Evolutionary conservation across 495 filamentous ascomycete genomes (phyloP).

Genomic region (Penicillium simplicissimum): DNA sequence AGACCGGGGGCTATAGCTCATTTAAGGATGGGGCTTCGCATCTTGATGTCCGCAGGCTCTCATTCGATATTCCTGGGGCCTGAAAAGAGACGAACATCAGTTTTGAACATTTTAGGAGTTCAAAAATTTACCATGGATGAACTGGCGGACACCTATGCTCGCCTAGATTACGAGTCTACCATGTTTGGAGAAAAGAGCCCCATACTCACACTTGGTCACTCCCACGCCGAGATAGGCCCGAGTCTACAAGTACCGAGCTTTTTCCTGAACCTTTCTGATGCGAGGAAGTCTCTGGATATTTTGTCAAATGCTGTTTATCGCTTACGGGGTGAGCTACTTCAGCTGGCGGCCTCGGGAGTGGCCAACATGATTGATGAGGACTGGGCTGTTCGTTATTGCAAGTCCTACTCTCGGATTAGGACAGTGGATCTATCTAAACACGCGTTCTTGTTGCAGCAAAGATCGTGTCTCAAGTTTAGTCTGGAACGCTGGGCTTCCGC

Average conservation of each 20-base stretch:
- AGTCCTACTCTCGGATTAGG: background rate
- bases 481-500: background rate
- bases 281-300: background rate
- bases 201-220: background rate
- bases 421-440: background rate
- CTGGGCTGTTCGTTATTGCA: background rate
- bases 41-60: background rate
- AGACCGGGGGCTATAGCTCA: background rate
- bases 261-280: background rate
- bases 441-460: background rate
- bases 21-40: background rate
- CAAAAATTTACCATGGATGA: background rate
- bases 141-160: background rate
- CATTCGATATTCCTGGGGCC: background rate
- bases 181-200: background rate
- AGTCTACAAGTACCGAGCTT: background rate
- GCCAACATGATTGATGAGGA: background rate
- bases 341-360: background rate
- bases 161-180: background rate
- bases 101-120: background rate
- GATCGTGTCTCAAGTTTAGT: background rate
- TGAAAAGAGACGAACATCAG: background rate
- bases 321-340: background rate
- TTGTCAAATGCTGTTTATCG: background rate
- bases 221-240: background rate